phyloP scores from a whole-genome alignment of 1,139 yeast species.

The Candida tetrigidarum region DNA sequence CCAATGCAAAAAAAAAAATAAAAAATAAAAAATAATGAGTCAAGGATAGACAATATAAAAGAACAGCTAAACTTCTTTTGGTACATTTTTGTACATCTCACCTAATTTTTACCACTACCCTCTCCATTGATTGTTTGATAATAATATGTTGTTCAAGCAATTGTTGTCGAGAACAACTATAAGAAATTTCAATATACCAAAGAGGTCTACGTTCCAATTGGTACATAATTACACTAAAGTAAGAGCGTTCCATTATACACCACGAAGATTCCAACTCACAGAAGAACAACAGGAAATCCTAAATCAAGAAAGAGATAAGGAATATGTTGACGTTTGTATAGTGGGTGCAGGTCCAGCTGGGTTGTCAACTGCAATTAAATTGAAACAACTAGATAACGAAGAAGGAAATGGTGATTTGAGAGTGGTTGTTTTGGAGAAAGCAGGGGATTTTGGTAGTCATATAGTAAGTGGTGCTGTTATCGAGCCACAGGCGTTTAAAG shows the following conservation, averaged over 20 bases:
- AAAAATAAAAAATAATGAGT: neutral
- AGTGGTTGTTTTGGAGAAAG: slow-evolving; percentile 89
- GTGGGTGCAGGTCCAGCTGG: slow-evolving; percentile 99
- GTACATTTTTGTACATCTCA: too few species aligned
- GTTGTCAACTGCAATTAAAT: slow-evolving; percentile 85
- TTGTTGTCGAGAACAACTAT: slow-evolving; percentile 4
- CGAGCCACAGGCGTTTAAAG: slow-evolving; percentile 86
- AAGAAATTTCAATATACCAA: neutral
- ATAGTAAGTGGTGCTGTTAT: slow-evolving; percentile 92
- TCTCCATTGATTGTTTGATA: too few species aligned
- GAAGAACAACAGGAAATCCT: slow-evolving; percentile 51
- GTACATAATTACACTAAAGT: neutral
- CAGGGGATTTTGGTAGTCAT: slow-evolving; percentile 91
- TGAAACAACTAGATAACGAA: slow-evolving; percentile 82
- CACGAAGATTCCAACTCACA: slow-evolving; percentile 14
- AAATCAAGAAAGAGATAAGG: slow-evolving; percentile 72
- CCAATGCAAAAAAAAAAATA: slow-evolving; percentile 4
- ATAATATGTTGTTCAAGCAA: slow-evolving; percentile 4
- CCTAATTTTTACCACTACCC: neutral
- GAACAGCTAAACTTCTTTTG: too few species aligned
- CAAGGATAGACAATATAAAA: neutral
- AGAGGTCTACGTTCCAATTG: neutral
- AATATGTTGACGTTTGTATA: slow-evolving; percentile 89
- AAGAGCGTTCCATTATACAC: slow-evolving; percentile 4
- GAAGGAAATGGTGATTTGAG: slow-evolving; percentile 70